phyloP scores from a whole-genome alignment of 129 eudicot species.

The Sambucus nigra region DNA sequence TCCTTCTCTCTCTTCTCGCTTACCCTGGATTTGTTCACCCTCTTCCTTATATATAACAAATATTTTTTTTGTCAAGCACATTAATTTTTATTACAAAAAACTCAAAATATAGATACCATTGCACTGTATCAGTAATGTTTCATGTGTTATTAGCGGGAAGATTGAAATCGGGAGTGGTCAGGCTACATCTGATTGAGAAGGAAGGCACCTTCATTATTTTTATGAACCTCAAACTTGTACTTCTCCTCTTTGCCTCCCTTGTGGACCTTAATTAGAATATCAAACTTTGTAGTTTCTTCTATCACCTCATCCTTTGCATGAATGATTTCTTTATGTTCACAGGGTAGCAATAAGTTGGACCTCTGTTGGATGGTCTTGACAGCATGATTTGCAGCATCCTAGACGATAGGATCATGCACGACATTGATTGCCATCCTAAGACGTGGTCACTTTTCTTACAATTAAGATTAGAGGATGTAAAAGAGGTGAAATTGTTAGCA shows the following conservation, averaged over 20 bases:
- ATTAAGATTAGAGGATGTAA: too few relatives aligned
- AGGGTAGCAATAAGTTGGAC: constrained; percentile 72
- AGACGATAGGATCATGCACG: constrained; percentile 75
- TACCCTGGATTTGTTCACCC: too few relatives aligned
- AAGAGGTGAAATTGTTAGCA: too few relatives aligned
- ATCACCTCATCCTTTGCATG: constrained; percentile 82
- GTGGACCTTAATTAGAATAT: constrained; percentile 56
- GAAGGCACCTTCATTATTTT: constrained; percentile 51
- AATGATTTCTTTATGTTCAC: constrained; percentile 56
- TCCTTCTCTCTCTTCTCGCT: too few relatives aligned
- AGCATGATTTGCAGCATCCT: constrained; percentile 82
- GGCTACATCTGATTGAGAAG: constrained; percentile 55
- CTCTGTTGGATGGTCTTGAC: constrained; percentile 70
- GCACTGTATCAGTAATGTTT: too few relatives aligned
- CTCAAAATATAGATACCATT: too few relatives aligned
- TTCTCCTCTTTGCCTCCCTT: constrained; percentile 73
- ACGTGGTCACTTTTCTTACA: too few relatives aligned
- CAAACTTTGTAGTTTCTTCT: constrained; percentile 56
- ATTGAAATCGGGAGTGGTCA: too few relatives aligned
- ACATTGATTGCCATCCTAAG: constrained; percentile 56
- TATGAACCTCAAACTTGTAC: constrained; percentile 79
- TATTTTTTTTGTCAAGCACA: too few relatives aligned
- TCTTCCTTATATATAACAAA: too few relatives aligned
- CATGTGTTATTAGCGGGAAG: too few relatives aligned
- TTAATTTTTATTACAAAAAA: too few relatives aligned